phyloP scores from a whole-genome alignment of 805 yeast species.

The Kregervanrija fluxuum region DNA sequence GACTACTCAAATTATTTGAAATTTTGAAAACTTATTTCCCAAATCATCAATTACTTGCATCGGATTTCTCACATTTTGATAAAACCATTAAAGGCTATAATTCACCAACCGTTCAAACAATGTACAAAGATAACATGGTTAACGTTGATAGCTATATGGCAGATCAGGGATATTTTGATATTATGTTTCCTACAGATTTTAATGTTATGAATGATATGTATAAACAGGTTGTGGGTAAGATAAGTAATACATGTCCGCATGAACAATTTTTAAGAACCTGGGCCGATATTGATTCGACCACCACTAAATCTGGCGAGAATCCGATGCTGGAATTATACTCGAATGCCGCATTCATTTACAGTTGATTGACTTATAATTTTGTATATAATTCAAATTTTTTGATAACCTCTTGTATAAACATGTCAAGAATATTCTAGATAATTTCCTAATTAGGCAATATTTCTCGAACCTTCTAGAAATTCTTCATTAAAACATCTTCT shows the following conservation, averaged over 20 bases:
- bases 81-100: constrained; percentile 49
- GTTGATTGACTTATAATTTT: constrained; percentile 16
- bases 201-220: constrained; percentile 54
- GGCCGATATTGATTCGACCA: constrained; percentile 63
- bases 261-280: constrained; percentile 57
- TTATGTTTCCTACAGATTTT: constrained; percentile 82
- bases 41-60: constrained; percentile 61
- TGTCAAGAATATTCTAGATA: background rate
- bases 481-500: no score
- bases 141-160: constrained; percentile 70
- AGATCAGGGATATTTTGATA: constrained; percentile 81
- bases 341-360: constrained; percentile 63
- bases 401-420: background rate
- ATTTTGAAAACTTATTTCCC: constrained; percentile 62
- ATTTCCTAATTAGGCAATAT: background rate
- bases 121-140: constrained; percentile 58
- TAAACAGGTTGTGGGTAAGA: constrained; percentile 53
- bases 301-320: constrained; percentile 71
- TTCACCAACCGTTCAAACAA: constrained; percentile 77
- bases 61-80: constrained; percentile 60
- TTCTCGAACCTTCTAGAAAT: constrained; percentile 11
- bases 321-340: constrained; percentile 75
- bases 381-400: constrained; percentile 26
- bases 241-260: constrained; percentile 49
- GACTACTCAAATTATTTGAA: constrained; percentile 57